A percentile compares a stretch with the other conserved stretches of the same genome.
Conservation (phyloP, 192 early-diverging fungal species). For the Dispira simplex region DNA sequence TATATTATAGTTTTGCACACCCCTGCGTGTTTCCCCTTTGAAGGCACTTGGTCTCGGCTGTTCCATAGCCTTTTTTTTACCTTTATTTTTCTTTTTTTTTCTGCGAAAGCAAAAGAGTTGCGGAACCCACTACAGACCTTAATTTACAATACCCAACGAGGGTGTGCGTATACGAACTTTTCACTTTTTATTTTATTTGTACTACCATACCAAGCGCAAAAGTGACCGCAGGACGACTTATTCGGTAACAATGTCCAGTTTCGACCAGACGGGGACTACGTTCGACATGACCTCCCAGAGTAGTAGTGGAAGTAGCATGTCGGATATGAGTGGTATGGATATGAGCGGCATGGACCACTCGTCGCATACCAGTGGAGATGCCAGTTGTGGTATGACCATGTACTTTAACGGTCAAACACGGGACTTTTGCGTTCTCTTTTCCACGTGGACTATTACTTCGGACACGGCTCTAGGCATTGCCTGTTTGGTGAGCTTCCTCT, state of each 20-base stretch:
- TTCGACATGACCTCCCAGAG: background rate
- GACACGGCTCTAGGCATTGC: slow-evolving; percentile 5
- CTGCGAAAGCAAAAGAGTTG: background rate
- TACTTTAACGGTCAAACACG: slow-evolving; percentile 6
- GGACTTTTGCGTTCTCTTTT: slow-evolving; percentile 7
- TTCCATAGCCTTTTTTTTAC: no score
- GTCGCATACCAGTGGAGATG: background rate
- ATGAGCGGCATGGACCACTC: background rate
- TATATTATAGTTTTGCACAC: no score
- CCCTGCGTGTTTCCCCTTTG: background rate
- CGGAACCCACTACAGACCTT: background rate
- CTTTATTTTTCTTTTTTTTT: background rate
- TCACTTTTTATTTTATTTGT: background rate
- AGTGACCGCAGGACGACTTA: background rate
- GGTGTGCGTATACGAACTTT: background rate
- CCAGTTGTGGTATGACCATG: slow-evolving; percentile 10
- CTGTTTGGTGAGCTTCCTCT: slow-evolving; percentile 7
- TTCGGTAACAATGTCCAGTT: slow-evolving; percentile 2
- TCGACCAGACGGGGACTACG: slow-evolving; percentile 1
- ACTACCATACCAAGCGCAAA: background rate
- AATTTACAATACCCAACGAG: background rate
- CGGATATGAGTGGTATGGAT: slow-evolving; percentile 1
- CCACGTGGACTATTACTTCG: slow-evolving; percentile 5
- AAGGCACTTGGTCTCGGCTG: background rate
- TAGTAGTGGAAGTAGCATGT: background rate